Evolutionary conservation across 2,329 filamentous ascomycete species (phyloP).

Genomic region (Macrophomina tecta): DNA sequence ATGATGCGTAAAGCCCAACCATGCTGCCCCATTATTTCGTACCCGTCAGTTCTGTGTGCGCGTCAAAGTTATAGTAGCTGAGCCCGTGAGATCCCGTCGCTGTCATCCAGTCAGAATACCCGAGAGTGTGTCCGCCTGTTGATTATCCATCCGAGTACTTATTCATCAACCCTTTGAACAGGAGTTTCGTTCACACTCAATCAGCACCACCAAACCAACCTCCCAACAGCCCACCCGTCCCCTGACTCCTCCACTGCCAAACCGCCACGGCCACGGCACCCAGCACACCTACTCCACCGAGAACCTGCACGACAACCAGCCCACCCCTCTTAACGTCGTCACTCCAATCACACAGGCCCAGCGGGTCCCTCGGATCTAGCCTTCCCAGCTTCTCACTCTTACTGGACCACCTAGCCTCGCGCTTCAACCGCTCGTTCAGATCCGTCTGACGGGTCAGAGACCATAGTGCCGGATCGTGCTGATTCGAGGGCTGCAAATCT

Average conservation of each 20-base stretch:
- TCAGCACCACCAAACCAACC: constrained; percentile 11
- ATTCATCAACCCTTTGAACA: too few species aligned
- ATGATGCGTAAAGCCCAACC: neutral
- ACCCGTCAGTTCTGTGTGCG: neutral
- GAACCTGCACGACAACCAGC: constrained; percentile 72
- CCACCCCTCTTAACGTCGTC: constrained; percentile 69
- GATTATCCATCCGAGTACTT: too few species aligned
- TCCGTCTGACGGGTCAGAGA: constrained; percentile 34
- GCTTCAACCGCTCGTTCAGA: constrained; percentile 42
- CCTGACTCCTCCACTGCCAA: constrained; percentile 31
- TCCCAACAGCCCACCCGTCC: neutral
- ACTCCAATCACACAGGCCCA: constrained; percentile 75
- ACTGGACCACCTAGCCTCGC: constrained; percentile 34
- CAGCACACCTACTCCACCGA: constrained; percentile 75
- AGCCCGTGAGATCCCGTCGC: neutral
- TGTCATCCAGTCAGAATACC: too few species aligned
- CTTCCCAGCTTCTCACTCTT: constrained; percentile 38
- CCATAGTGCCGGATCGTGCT: constrained; percentile 5
- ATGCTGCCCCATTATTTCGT: constrained; percentile 6
- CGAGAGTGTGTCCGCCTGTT: too few species aligned
- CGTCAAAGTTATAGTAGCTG: too few species aligned
- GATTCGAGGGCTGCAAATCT: constrained; percentile 27
- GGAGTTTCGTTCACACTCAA: neutral
- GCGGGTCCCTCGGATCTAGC: constrained; percentile 70
- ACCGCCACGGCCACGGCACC: constrained; percentile 69